phyloP scores from a whole-genome alignment of 106 monocot genomes.

The Acorus calamus region DNA sequence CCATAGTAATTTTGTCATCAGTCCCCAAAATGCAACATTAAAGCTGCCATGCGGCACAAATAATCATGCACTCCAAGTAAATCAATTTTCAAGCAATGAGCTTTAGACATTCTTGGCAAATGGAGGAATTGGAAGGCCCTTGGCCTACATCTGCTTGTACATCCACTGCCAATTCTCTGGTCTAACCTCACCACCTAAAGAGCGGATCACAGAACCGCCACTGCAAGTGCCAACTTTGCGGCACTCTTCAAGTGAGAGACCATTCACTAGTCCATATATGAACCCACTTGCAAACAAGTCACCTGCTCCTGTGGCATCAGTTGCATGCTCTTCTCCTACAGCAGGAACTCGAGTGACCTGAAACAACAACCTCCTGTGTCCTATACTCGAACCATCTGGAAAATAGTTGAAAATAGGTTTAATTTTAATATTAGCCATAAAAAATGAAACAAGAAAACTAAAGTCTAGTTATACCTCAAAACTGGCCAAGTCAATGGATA shows the following conservation, averaged over 20 bases:
- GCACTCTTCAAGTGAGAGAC: slow-evolving; percentile 64
- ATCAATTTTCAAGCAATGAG: too few relatives aligned
- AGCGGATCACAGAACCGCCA: slow-evolving; percentile 58
- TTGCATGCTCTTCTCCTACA: slow-evolving; percentile 34
- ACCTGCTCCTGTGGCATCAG: slow-evolving; percentile 85
- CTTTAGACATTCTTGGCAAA: not conserved
- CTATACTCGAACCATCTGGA: slow-evolving; percentile 74
- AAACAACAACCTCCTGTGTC: not conserved
- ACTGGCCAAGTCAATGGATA: slow-evolving; percentile 87
- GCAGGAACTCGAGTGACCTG: slow-evolving; percentile 63
- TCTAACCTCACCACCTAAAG: slow-evolving; percentile 76
- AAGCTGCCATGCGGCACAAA: too few relatives aligned
- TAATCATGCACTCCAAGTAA: too few relatives aligned
- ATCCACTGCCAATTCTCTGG: slow-evolving; percentile 96
- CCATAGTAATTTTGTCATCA: too few relatives aligned
- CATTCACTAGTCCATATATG: slow-evolving; percentile 78
- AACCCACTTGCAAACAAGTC: slow-evolving; percentile 93
- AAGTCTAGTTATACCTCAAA: slow-evolving; percentile 46
- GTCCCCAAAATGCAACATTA: too few relatives aligned
- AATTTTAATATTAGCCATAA: not conserved
- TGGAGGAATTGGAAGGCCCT: slow-evolving; percentile 43
- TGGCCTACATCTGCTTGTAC: slow-evolving; percentile 65
- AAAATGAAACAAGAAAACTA: not conserved
- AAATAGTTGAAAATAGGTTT: not conserved
- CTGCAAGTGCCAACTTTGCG: slow-evolving; percentile 74